phyloP scores from a whole-genome alignment of 1,284 basidiomycete genomes.

The Cutaneotrichosporon dermatis region DNA sequence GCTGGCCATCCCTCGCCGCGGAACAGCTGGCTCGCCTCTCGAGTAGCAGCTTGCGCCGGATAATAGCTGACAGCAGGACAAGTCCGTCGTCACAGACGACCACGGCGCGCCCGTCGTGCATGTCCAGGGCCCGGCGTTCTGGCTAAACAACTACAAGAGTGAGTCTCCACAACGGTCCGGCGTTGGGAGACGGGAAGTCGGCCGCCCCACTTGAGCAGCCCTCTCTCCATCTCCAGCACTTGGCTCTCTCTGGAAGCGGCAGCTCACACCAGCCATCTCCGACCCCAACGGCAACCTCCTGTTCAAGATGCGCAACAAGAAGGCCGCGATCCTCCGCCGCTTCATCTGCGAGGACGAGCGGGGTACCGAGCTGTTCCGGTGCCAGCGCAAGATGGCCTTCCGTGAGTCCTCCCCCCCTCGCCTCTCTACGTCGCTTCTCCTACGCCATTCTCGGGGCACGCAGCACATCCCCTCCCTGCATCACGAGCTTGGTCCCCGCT shows the following conservation, averaged over 20 bases:
- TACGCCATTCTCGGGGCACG: no score
- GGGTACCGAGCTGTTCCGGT: background rate
- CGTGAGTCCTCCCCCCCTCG: background rate
- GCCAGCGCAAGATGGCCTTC: background rate
- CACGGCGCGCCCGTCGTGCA: background rate
- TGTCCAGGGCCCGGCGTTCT: background rate
- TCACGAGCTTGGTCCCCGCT: no score
- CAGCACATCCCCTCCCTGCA: no score
- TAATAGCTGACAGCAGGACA: background rate
- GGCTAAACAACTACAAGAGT: background rate
- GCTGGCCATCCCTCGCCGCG: no score
- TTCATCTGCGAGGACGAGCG: conserved; percentile 1
- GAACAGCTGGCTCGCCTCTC: no score
- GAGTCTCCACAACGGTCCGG: no score
- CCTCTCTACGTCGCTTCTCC: no score
- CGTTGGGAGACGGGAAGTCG: no score
- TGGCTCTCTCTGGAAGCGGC: no score
- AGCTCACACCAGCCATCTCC: background rate
- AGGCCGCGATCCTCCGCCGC: background rate
- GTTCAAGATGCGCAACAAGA: conserved; percentile 1
- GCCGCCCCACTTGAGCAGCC: no score
- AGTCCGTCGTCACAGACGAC: background rate
- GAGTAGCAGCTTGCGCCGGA: no score
- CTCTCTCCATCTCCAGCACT: no score
- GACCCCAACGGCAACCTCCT: background rate